Base-by-base conservation (phyloP, 2,329 filamentous ascomycete genomes). In the Penicillium hesseltinei region DNA sequence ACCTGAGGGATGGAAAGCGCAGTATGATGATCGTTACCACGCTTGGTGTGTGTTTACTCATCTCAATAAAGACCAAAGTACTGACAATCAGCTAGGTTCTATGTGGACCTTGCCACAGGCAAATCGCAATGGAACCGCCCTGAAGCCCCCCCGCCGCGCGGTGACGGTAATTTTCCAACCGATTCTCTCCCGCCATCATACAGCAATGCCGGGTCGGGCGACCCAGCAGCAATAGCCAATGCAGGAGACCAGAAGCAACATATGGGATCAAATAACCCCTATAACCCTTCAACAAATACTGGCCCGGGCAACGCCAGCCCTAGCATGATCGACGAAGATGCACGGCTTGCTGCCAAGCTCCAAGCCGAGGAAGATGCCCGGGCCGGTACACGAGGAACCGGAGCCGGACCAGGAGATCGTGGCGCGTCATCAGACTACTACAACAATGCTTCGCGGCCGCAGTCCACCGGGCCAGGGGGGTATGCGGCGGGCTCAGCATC, bases 81-180 rank as follows among this genome's bases (percentile, higher is more conserved):
- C 31, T 52, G 42, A 58, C 56, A 36, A 31, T 25, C 49, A 54
- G 65, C 8, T 62, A 91, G 88, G 88, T 96, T 94, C 83, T 97
- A 90, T 78, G 89, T 96, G 59, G 94, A 97, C 78, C 84, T 89
- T 60, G 84, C 87, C 75, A 96, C 92, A 63, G 94, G 94, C 69
- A 83, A 89, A 71, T 96, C 92, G 5, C 89, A 93, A 82, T 97
- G 92, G 92, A 89, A 96, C 5, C 88, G 85, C 65, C 92, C 92
- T 19, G 90, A 86, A 38, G 82, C 82, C 52, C 87, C 89, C 43
- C 85, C 86, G 51, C 83, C 84, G 19, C 35, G 56, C 45, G 49
- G 62, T 57, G 40, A 60, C 29, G 43, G 49, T 43, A 61, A 64
- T 63, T 80, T 83, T 17, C 75, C 81, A 8, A 74, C 75, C 54